Conservation (phyloP, 2,329 filamentous ascomycete species). For the Phyllosticta paracitricarpa region DNA sequence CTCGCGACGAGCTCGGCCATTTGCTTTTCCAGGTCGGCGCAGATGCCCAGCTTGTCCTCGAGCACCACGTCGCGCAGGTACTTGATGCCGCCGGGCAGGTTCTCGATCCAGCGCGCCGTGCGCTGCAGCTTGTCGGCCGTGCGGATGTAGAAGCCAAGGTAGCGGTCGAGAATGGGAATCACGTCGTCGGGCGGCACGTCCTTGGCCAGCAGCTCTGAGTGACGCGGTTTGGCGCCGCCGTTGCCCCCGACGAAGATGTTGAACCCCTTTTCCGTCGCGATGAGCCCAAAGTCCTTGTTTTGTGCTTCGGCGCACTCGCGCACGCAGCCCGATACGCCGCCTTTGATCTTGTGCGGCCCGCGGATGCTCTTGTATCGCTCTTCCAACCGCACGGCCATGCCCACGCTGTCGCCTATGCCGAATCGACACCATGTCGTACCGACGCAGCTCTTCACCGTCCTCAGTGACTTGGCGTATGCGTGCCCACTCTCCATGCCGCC, state of each 20-base stretch:
- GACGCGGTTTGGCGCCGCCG: conserved; percentile 73
- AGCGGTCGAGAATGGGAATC: conserved; percentile 75
- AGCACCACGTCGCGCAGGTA: conserved; percentile 77
- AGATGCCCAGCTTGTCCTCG: conserved; percentile 78
- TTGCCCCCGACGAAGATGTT: conserved; percentile 89
- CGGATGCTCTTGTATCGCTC: conserved; percentile 88
- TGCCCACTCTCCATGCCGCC: conserved; percentile 87
- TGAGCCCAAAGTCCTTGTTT: conserved; percentile 87
- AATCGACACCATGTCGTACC: conserved; percentile 87
- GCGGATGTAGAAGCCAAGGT: conserved; percentile 87
- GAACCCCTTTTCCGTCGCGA: conserved; percentile 86
- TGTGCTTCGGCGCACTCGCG: conserved; percentile 87
- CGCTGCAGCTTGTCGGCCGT: conserved; percentile 85
- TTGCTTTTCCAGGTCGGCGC: conserved; percentile 71
- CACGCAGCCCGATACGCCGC: conserved; percentile 83
- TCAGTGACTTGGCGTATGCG: conserved; percentile 78
- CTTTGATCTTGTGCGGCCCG: conserved; percentile 85
- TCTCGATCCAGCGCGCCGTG: conserved; percentile 80
- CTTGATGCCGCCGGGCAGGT: conserved; percentile 69
- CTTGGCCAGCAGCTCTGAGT: conserved; percentile 74
- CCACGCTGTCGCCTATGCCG: conserved; percentile 81
- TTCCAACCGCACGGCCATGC: conserved; percentile 78
- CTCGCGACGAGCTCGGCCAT: conserved; percentile 77
- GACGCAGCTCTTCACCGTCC: conserved; percentile 87
- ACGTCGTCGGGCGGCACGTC: conserved; percentile 78